phyloP scores from a whole-genome alignment of 345 rosid genomes.

The Mangifera indica region DNA sequence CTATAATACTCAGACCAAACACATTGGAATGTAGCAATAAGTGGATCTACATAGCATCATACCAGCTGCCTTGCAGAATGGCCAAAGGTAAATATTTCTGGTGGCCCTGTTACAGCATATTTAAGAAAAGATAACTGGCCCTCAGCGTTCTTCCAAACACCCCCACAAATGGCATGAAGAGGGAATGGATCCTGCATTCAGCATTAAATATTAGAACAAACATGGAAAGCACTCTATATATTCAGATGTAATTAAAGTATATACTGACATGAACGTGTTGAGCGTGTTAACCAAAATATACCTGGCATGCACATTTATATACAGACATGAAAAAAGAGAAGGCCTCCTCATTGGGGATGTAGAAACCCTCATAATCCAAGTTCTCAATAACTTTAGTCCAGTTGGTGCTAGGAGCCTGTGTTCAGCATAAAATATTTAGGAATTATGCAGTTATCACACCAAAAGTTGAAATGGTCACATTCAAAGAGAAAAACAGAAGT shows the following conservation, averaged over 20 bases:
- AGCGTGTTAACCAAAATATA: slow-evolving; percentile 22
- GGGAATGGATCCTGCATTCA: slow-evolving; percentile 86
- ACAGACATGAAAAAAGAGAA: slow-evolving; percentile 77
- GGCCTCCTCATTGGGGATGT: slow-evolving; percentile 76
- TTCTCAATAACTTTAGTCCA: slow-evolving; percentile 77
- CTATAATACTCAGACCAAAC: slow-evolving; percentile 9
- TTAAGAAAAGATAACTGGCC: slow-evolving; percentile 89
- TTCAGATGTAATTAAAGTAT: background rate
- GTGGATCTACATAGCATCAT: slow-evolving; percentile 28
- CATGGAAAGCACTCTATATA: background rate
- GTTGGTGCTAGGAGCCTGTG: slow-evolving; percentile 85
- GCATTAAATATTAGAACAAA: background rate
- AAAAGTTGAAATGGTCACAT: slow-evolving; percentile 14
- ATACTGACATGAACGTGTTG: background rate
- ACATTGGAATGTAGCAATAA: slow-evolving; percentile 17
- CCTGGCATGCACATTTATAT: slow-evolving; percentile 81
- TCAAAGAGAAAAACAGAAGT: background rate
- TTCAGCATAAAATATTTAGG: slow-evolving; percentile 11
- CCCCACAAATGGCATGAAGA: slow-evolving; percentile 74
- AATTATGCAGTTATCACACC: background rate
- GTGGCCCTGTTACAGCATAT: slow-evolving; percentile 72
- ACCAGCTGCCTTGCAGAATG: slow-evolving; percentile 88
- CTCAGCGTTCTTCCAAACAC: slow-evolving; percentile 79
- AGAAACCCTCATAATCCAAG: slow-evolving; percentile 86
- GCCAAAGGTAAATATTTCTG: slow-evolving; percentile 85